Evolutionary conservation across 108 stramenopile species (phyloP), one percentile per base, ranked within the genome.

Genomic region (Cyclotella choctawhatcheeana): DNA sequence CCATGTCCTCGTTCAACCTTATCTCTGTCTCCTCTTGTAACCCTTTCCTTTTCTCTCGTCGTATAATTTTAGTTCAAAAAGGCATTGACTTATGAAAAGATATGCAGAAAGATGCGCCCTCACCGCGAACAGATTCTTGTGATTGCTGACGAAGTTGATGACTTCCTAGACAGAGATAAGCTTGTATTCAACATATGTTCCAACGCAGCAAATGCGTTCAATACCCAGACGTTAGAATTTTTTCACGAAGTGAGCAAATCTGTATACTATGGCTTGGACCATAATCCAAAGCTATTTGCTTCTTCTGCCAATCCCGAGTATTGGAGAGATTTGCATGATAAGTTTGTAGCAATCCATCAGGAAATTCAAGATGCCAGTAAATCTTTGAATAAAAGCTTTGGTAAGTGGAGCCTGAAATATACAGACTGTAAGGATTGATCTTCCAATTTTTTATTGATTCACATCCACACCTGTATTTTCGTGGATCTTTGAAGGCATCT

Each of bases 161-260:
- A 85, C 64, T 85, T 85, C 43, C 64, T 85, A 59, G 82, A 85
- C 44, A 71, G 84, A 2, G 79, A 85, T 59, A 85, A 85, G 62
- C 81, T 85, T 14, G 84, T 85, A 17, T 85, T 85, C 81, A 85
- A 85, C 43, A 85, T 85, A 34, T 85, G 84, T 54, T 82, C 71
- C 20, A 85, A 85, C 73, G 81, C 76, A 54, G 62, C 71, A 13
- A 85, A 85, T 66, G 14, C 81, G 21, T 85, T 85, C 47, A 77
- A 77, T 63, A 31, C 53, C 10, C 35, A 63, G 13, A 82, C 81
- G 6, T 35, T 85, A 33, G 77, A 81, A 29, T 68, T 64, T 24
- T 85, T 68, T 32, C 58, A 79, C 35, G 81, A 81, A 70, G 48
- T 64, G 25, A 74, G 77, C 59, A 30, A 55, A 14, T 64, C 81